A percentile compares a stretch with the other conserved stretches of the same genome.
These are phyloP conservation scores for Suhomyces terraborum DNA, from an alignment of 1,139 yeast genomes.

Conservation along the genomic window DNA sequence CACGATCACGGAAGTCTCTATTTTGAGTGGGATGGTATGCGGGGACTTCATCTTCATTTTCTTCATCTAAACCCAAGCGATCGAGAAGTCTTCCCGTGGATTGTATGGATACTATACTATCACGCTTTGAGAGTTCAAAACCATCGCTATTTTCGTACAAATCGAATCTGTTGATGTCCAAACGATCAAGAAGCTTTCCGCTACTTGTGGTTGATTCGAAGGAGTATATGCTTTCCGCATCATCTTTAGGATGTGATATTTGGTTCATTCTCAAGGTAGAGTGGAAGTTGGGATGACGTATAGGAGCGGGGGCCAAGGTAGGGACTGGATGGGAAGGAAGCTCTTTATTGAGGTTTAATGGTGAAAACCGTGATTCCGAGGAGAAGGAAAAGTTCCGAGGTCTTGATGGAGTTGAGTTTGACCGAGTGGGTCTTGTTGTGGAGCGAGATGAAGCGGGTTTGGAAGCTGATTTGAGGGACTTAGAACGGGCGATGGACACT, in stretches of 20 bases:
- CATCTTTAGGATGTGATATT: conserved; percentile 15
- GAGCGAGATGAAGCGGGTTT: conserved; percentile 1
- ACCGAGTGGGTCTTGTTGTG: conserved; percentile 2
- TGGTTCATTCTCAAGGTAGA: conserved; percentile 4
- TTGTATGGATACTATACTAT: conserved; percentile 32
- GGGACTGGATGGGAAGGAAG: neutral
- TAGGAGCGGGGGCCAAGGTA: conserved; percentile 9
- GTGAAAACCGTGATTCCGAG: neutral
- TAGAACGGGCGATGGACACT: conserved; percentile 18
- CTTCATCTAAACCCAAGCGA: conserved; percentile 33
- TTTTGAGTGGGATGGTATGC: neutral
- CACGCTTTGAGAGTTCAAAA: conserved; percentile 23
- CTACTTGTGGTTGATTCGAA: conserved; percentile 49
- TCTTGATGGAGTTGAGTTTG: conserved; percentile 8
- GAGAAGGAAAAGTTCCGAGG: neutral
- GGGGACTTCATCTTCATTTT: conserved; percentile 5
- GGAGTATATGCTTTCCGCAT: conserved; percentile 41
- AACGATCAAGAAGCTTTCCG: conserved; percentile 45
- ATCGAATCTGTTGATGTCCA: conserved; percentile 23
- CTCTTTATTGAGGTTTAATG: neutral
- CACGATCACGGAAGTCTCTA: neutral
- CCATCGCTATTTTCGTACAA: conserved; percentile 22
- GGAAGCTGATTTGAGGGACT: conserved; percentile 9
- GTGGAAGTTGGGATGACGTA: conserved; percentile 2
- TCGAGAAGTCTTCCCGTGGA: conserved; percentile 39